phyloP scores from a whole-genome alignment of 495 filamentous ascomycete species.

The Aspergillus sclerotiicarbonarius region DNA sequence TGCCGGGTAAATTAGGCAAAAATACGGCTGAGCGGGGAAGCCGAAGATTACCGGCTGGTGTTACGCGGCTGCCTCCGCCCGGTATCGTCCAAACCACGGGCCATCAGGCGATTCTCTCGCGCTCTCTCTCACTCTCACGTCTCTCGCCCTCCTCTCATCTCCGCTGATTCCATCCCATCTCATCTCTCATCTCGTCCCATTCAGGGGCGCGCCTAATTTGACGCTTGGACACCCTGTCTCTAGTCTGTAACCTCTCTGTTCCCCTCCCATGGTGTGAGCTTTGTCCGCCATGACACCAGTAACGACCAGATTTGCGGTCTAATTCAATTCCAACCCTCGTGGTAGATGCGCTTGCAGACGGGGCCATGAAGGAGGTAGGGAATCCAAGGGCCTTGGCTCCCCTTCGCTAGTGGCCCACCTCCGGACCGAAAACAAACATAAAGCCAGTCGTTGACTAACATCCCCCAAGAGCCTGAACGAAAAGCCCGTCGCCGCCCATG shows the following conservation, averaged over 20 bases:
- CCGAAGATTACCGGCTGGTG: background rate
- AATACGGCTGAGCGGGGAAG: background rate
- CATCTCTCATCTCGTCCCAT: background rate
- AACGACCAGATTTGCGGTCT: background rate
- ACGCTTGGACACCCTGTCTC: background rate
- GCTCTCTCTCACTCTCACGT: no score
- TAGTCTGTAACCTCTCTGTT: background rate
- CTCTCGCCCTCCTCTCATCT: background rate
- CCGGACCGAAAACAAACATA: background rate
- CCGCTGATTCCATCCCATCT: background rate
- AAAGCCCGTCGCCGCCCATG: background rate
- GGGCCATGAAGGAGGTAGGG: background rate
- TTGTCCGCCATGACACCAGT: background rate
- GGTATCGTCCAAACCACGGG: background rate
- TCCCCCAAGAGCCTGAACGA: background rate
- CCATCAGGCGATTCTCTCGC: no score
- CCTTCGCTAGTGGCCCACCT: background rate
- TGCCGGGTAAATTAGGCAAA: no score
- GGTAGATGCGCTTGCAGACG: background rate
- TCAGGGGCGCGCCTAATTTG: background rate
- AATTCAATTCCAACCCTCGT: background rate
- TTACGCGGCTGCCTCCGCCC: background rate
- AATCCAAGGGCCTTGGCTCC: background rate
- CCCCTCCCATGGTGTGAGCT: background rate
- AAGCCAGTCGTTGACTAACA: background rate